These are phyloP conservation scores for Paracorniculantispora psalliotae DNA, from an alignment of 2,329 filamentous ascomycete species.

Conservation along the genomic window DNA sequence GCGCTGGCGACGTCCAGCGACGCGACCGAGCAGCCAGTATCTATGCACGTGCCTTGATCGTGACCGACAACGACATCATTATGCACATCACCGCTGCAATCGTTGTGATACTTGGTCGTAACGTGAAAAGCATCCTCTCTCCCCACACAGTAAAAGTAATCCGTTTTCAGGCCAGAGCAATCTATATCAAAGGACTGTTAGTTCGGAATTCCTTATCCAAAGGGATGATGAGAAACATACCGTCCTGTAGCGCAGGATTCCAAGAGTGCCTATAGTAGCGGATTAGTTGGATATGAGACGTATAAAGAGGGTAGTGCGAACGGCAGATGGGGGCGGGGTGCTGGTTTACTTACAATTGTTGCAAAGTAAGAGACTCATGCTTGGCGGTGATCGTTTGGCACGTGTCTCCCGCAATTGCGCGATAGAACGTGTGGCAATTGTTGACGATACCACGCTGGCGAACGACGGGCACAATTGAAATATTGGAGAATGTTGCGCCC, in stretches of 20 bases:
- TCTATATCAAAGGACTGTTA: constrained; percentile 9
- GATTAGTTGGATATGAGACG: neutral
- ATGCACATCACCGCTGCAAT: neutral
- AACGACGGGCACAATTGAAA: constrained; percentile 7
- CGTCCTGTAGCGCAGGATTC: neutral
- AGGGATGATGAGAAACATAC: neutral
- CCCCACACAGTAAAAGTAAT: constrained; percentile 12
- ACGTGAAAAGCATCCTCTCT: neutral
- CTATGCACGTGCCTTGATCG: neutral
- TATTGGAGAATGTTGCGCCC: neutral
- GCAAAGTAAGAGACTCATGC: constrained; percentile 1
- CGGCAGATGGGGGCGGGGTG: too few species aligned
- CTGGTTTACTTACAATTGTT: constrained; percentile 1
- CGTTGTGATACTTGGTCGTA: neutral
- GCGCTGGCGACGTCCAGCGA: neutral
- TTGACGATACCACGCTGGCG: constrained; percentile 15
- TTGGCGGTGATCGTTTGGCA: constrained; percentile 6
- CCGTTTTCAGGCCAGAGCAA: constrained; percentile 14
- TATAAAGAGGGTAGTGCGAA: too few species aligned
- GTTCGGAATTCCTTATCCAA: neutral
- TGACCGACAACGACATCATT: neutral
- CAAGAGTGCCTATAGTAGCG: neutral
- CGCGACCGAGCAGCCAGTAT: neutral
- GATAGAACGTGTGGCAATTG: constrained; percentile 14
- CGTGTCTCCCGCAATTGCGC: constrained; percentile 5